Conservation (phyloP, 2,329 filamentous ascomycete species). For the Fusarium sp. region DNA sequence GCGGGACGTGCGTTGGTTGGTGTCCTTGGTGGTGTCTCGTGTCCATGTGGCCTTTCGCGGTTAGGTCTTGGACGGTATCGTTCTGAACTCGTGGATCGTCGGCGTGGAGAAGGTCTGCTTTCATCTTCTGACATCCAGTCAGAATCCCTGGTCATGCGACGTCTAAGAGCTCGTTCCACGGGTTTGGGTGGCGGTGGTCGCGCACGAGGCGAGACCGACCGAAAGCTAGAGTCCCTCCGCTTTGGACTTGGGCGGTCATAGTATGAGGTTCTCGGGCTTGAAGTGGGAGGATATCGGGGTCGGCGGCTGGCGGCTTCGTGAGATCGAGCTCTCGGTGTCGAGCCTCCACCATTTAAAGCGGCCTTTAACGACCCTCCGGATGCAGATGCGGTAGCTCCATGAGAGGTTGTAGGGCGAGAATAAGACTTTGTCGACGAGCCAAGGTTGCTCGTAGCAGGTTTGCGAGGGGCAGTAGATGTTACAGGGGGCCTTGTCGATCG, state of each 20-base stretch:
- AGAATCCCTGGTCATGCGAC: conserved; percentile 41
- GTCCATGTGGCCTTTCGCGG: conserved; percentile 4
- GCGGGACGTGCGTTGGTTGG: conserved; percentile 14
- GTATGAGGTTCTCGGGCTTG: conserved; percentile 32
- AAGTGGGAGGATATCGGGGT: conserved; percentile 16
- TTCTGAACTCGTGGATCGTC: conserved; percentile 25
- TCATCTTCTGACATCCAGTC: conserved; percentile 46
- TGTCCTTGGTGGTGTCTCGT: conserved; percentile 11
- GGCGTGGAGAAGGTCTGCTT: conserved; percentile 32
- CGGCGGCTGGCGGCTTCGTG: conserved; percentile 39
- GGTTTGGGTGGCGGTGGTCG: conserved; percentile 20
- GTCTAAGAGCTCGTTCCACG: conserved; percentile 17
- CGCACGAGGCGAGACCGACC: conserved; percentile 40
- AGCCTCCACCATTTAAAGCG: neutral
- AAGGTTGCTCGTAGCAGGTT: neutral
- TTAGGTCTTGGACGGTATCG: conserved; percentile 16
- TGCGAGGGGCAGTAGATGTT: conserved; percentile 25
- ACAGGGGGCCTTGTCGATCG: conserved; percentile 34
- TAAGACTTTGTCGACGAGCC: conserved; percentile 21
- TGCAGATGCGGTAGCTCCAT: conserved; percentile 12
- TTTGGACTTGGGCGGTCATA: conserved; percentile 32
- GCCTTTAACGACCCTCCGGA: conserved; percentile 15
- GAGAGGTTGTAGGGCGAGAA: conserved; percentile 32
- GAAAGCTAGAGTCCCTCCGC: conserved; percentile 21
- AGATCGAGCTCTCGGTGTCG: conserved; percentile 38